Conservation (phyloP, 768 basidiomycete genomes). For the Leucogyrophana mollusca region DNA sequence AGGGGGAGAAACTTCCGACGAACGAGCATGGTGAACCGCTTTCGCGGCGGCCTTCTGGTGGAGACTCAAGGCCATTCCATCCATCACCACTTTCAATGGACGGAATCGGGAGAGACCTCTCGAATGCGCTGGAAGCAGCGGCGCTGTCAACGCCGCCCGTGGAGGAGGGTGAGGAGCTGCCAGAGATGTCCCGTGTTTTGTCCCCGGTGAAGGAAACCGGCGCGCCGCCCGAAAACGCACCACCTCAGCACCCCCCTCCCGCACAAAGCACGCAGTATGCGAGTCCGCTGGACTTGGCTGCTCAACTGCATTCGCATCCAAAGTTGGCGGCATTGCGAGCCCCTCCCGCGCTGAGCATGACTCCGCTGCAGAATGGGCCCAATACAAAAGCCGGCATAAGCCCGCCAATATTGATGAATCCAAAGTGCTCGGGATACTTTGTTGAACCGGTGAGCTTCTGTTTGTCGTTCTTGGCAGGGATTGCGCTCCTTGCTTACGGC, state of each 20-base stretch:
- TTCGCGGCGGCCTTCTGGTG: slow-evolving; percentile 11
- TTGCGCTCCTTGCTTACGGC: background rate
- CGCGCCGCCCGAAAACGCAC: background rate
- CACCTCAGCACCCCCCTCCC: slow-evolving; percentile 7
- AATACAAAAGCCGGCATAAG: slow-evolving; percentile 32
- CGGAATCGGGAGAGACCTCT: slow-evolving; percentile 28
- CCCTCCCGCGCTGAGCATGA: slow-evolving; percentile 24
- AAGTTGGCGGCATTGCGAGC: slow-evolving; percentile 48
- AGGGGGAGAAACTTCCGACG: slow-evolving; percentile 12
- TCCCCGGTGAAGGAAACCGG: too few species aligned
- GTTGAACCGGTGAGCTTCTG: slow-evolving; percentile 78
- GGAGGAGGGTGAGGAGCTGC: background rate
- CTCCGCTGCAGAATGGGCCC: slow-evolving; percentile 17
- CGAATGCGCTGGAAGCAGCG: slow-evolving; percentile 27
- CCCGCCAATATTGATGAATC: slow-evolving; percentile 69
- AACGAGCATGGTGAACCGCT: slow-evolving; percentile 1
- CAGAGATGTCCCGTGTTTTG: background rate
- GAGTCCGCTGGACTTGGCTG: slow-evolving; percentile 37
- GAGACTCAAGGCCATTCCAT: slow-evolving; percentile 8
- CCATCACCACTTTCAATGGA: slow-evolving; percentile 28
- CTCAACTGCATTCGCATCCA: slow-evolving; percentile 44
- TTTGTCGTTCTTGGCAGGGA: background rate
- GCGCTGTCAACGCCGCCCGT: slow-evolving; percentile 1
- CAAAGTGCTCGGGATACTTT: slow-evolving; percentile 95
- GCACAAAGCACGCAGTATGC: slow-evolving; percentile 1